Evolutionary conservation across 1,139 yeast species (phyloP), one percentile per base, ranked within the genome.

Genomic region (Pichia terricola): DNA sequence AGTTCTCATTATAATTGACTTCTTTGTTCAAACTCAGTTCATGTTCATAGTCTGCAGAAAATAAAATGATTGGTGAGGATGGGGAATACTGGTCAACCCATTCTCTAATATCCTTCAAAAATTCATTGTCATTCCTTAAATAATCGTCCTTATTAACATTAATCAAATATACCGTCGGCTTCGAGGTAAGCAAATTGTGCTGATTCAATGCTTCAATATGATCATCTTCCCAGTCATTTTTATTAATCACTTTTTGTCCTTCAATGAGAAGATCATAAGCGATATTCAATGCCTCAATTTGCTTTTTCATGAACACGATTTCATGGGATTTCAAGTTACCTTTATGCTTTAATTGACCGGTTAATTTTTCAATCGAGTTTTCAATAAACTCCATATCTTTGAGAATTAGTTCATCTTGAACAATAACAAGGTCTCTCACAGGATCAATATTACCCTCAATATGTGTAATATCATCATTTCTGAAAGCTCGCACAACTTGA

Each of bases 401-500:
- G 62, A 89, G 77, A 71, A 96, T 81, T 68, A 91, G 79, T 70
- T 91, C 99, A 53, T 85, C 87, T 57, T 76, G 76, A 62, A 94
- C 86, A 62, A 91, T 89, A 55, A 86, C 94, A 68, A 94, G 78
- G 69, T 91, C 99, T 62, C 95, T 86, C 46, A 77, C 81, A 52
- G 99, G 98, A 67, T 91, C 82, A 51, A 91, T 97, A 64, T 89
- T 97, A 67, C 96, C 96, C 69, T 89, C 96, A 59, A 91, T 86
- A 67, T 91, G 99, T 57, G 89, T 89, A 60, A 91, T 91, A 60
- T 91, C 98, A 43, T 96, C 94, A 66, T 91, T 98, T 63, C 91
- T 98, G 60, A 91, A 91, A 69, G 95, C 84, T 73, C 99, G 83
- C 46, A 91, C 97, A 55, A 91, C 95, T 70, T 94, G 98, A 73